Conservation (phyloP, 176 grass and related monocot species). For the Oryza meyeriana region DNA sequence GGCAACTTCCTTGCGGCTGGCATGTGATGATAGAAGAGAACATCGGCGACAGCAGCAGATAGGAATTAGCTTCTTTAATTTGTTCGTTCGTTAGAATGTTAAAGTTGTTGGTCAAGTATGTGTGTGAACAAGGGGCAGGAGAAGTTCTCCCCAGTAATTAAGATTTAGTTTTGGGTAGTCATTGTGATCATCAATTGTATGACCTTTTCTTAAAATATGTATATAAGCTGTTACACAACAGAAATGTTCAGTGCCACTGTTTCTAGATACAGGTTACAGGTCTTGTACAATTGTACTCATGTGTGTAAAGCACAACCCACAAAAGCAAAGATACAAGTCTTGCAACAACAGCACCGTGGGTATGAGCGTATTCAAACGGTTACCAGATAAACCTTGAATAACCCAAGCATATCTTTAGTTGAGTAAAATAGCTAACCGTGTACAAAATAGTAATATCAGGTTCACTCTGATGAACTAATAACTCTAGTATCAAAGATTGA, state of each 20-base stretch:
- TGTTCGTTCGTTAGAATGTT: conserved; percentile 7
- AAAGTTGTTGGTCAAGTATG: not conserved
- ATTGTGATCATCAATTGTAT: too few relatives aligned
- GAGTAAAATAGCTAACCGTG: not conserved
- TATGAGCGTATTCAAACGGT: not conserved
- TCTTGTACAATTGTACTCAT: too few relatives aligned
- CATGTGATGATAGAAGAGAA: conserved; percentile 30
- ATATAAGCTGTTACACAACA: too few relatives aligned
- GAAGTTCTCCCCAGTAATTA: too few relatives aligned
- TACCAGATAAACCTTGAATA: not conserved
- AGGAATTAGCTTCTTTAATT: not conserved
- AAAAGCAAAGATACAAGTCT: not conserved
- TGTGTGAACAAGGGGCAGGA: not conserved
- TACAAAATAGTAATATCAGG: not conserved
- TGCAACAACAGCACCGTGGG: not conserved
- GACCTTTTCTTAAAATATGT: too few relatives aligned
- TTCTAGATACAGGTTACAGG: too few relatives aligned
- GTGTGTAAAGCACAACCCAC: too few relatives aligned
- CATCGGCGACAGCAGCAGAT: not conserved
- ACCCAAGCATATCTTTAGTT: not conserved
- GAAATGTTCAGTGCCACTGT: too few relatives aligned
- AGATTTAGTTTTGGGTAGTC: too few relatives aligned
- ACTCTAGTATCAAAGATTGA: not conserved
- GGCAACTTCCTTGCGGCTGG: conserved; percentile 58
- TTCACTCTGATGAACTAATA: not conserved